A percentile compares a stretch with the other conserved stretches of the same genome.
These are phyloP conservation scores for Logfia minima DNA, from an alignment of 129 eudicot genomes.

Conservation along the genomic window DNA sequence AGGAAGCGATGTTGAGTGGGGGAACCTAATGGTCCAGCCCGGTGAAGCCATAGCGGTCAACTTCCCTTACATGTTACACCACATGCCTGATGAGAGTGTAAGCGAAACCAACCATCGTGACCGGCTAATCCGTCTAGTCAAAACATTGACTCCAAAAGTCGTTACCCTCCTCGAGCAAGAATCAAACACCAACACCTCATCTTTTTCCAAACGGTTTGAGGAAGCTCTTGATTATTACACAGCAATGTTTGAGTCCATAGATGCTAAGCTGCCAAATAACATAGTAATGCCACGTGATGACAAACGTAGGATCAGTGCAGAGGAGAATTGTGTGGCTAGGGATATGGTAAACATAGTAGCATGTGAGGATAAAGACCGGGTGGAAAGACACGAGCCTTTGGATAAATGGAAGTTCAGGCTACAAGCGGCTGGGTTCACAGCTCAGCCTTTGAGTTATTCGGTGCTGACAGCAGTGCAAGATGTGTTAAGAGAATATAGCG, in stretches of 20 bases:
- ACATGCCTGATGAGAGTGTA: slow-evolving; percentile 74
- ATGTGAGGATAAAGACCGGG: slow-evolving; percentile 53
- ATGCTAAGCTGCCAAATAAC: slow-evolving; percentile 44
- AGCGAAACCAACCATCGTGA: slow-evolving; percentile 57
- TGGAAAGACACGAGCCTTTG: slow-evolving; percentile 60
- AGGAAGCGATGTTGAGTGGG: slow-evolving; percentile 48
- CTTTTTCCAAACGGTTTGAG: slow-evolving; percentile 42
- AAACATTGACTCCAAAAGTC: slow-evolving; percentile 43
- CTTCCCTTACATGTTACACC: slow-evolving; percentile 61
- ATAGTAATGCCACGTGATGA: slow-evolving; percentile 37
- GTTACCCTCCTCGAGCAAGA: slow-evolving; percentile 66
- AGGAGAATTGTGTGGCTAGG: slow-evolving; percentile 57
- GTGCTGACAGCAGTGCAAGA: slow-evolving; percentile 26
- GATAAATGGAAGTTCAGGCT: slow-evolving; percentile 60
- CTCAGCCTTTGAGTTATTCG: slow-evolving; percentile 37
- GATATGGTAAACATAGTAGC: slow-evolving; percentile 60
- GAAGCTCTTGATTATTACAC: slow-evolving; percentile 60
- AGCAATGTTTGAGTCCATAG: slow-evolving; percentile 62
- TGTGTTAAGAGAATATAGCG: slow-evolving; percentile 41
- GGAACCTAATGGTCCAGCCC: slow-evolving; percentile 30
- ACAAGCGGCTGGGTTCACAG: slow-evolving; percentile 48
- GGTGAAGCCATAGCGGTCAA: slow-evolving; percentile 70
- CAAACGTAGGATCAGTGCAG: slow-evolving; percentile 52
- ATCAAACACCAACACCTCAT: slow-evolving; percentile 55
- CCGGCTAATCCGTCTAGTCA: slow-evolving; percentile 49